Evolutionary conservation across 768 basidiomycete species (phyloP), one percentile per base, ranked within the genome.

Genomic region (Suillus subalutaceus): DNA sequence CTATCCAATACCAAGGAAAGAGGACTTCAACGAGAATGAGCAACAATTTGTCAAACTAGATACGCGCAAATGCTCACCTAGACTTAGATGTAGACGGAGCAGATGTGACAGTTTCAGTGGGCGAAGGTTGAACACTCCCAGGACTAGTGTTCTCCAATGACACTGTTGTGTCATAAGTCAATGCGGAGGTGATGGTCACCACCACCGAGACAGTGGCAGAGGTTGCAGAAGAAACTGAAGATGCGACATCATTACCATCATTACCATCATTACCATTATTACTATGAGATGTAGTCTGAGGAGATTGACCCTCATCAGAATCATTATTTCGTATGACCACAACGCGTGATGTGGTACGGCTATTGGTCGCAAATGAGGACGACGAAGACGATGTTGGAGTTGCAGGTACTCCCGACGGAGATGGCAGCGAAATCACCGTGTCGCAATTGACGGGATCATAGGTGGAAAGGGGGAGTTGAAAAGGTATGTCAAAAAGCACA

Each of bases 1-100:
- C 32, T 32, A 3, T 32, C 58, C 18, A 72, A 63, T 63, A 74
- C 68, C 18, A 56, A 20, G 4, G 64, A 37, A 41, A 69, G 56
- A 32, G n/a, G 20, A 20, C 72, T 74, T 23, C 3, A 46, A 44
- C 30, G 43, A 18, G 44, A 26, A 55, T 59, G 15, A 60, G 23
- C 60, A 71, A 58, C 12, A 65, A 38, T 63, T 38, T 12, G 41
- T 57, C 40, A 32, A n/a, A 32, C 6, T 38, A 30, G 6, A 7
- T 30, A 20, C 16, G 37, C 58, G 7, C 32, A 26, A 23, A 57
- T 20, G n/a, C 70, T 48, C n/a, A 73, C 72, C 41, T 67, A 15
- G 30, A 15, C 26, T 52, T 16, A 32, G 66, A 50, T 37, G 48
- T 43, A n/a, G 67, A 65, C 16, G 50, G 52, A 41, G 3, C 20